A percentile compares a stretch with the other conserved stretches of the same genome.
Conservation (phyloP, 805 yeast species). For the Pichia rugopelliculosa region DNA sequence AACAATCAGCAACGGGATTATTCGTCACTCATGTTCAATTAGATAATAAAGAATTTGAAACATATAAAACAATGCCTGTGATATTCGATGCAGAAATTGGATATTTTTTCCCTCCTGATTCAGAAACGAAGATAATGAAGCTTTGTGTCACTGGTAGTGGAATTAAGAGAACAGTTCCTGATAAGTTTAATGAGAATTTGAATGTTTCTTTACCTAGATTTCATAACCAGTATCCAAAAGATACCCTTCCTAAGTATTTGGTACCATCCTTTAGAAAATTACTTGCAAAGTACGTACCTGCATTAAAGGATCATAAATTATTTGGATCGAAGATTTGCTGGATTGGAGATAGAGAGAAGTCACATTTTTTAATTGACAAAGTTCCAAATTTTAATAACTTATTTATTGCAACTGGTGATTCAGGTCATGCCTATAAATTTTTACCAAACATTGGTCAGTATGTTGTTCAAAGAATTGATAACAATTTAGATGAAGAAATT, state of each 20-base stretch:
- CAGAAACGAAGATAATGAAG: slow-evolving; percentile 29
- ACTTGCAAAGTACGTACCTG: slow-evolving; percentile 30
- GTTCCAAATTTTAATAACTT: slow-evolving; percentile 28
- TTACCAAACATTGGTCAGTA: slow-evolving; percentile 39
- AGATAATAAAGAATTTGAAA: slow-evolving; percentile 29
- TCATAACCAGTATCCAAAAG: slow-evolving; percentile 24
- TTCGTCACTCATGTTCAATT: slow-evolving; percentile 34
- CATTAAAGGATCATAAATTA: slow-evolving; percentile 27
- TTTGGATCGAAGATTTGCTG: slow-evolving; percentile 29
- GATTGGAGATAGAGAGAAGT: slow-evolving; percentile 32
- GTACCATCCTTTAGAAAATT: slow-evolving; percentile 22
- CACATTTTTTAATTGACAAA: slow-evolving; percentile 33
- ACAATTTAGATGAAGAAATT: slow-evolving; percentile 19
- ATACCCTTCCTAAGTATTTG: slow-evolving; percentile 31
- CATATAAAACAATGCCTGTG: slow-evolving; percentile 33
- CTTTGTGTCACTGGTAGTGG: slow-evolving; percentile 32
- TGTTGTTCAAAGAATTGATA: slow-evolving; percentile 27
- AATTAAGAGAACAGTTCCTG: slow-evolving; percentile 16
- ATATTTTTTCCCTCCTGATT: slow-evolving; percentile 43
- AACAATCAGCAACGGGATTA: slow-evolving; percentile 33
- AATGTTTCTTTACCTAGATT: slow-evolving; percentile 31
- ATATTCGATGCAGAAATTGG: slow-evolving; percentile 38
- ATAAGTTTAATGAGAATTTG: slow-evolving; percentile 11
- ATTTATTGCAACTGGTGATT: slow-evolving; percentile 37
- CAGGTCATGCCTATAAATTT: slow-evolving; percentile 40